Percentiles rank a stretch among this genome's conserved stretches.
Conservation (phyloP, 1,284 basidiomycete species). For the Ganoderma multipileum region DNA sequence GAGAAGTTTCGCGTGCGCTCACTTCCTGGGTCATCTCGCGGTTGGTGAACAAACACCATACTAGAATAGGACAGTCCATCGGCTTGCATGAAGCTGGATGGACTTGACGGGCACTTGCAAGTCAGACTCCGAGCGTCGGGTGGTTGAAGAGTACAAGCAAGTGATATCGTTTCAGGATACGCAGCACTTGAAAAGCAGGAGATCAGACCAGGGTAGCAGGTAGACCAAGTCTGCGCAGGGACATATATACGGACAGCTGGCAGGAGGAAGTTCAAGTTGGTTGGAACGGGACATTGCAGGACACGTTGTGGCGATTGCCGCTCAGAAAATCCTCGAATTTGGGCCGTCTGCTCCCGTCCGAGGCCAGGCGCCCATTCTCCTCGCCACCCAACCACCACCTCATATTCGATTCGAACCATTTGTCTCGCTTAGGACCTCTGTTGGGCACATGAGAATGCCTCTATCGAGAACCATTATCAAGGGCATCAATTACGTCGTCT, state of each 20-base stretch:
- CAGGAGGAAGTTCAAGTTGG: constrained; percentile 13
- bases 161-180: neutral
- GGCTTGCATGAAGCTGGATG: constrained; percentile 29
- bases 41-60: constrained; percentile 81
- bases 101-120: constrained; percentile 17
- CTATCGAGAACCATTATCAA: neutral
- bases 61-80: constrained; percentile 70
- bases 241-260: constrained; percentile 27
- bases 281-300: constrained; percentile 29
- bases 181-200: constrained; percentile 10
- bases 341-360: constrained; percentile 7
- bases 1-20: constrained; percentile 32
- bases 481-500: neutral
- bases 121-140: constrained; percentile 3
- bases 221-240: constrained; percentile 10
- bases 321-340: constrained; percentile 23
- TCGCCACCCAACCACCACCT: neutral
- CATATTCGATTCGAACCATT: neutral
- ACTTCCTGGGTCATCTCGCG: constrained; percentile 73
- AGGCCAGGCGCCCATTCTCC: neutral
- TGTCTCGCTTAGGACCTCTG: neutral
- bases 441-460: neutral
- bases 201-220: constrained; percentile 1
- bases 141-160: neutral
- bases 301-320: constrained; percentile 35